Evolutionary conservation across 768 basidiomycete species (phyloP), one percentile per base, ranked within the genome.

Genomic region (Amanita subjunquillea): DNA sequence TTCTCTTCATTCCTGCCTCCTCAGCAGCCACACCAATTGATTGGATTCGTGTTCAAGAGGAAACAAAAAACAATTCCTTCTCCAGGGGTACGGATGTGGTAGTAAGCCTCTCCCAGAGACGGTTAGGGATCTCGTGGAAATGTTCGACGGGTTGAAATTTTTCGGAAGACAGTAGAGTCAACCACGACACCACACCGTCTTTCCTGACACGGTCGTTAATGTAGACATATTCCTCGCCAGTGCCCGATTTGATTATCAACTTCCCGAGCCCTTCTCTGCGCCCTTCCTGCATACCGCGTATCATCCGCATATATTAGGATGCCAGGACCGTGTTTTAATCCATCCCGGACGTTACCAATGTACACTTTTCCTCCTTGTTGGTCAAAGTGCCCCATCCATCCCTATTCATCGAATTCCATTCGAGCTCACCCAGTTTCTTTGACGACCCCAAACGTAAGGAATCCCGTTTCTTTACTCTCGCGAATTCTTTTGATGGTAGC

Each of bases 301-400:
- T 45, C 55, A 25, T 54, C 55, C 15, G 46, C 55, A 23, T 58
- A 58, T 15, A 55, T 56, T 29, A 56, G 41, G 6, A 54, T 41
- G 27, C 57, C 57, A n/a, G 54, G 44, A 6, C 57, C 57, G 22
- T 58, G 55, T 36, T 53, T 55, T 25, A 50, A 27, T 23, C 57
- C 57, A 32, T 52, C 37, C 40, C 34, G 29, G 17, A 58, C 53
- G 34, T 58, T 41, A 17, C 57, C 55, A 46, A 58, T 50, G 34
- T 58, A 58, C 27, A 56, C 20, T 46, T 48, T 36, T 58, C 52
- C 37, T 27, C 25, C 39, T 58, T 47, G 42, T 42, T 58, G 13
- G 47, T 34, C 10, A 58, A 15, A 49, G 54, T 52, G 15, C 55
- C 57, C 57, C 57, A 58, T 15, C 57, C 57, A 27, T 58, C 55